These are phyloP conservation scores for Talaromyces verruculosus DNA, from an alignment of 2,329 filamentous ascomycete genomes.

Conservation along the genomic window DNA sequence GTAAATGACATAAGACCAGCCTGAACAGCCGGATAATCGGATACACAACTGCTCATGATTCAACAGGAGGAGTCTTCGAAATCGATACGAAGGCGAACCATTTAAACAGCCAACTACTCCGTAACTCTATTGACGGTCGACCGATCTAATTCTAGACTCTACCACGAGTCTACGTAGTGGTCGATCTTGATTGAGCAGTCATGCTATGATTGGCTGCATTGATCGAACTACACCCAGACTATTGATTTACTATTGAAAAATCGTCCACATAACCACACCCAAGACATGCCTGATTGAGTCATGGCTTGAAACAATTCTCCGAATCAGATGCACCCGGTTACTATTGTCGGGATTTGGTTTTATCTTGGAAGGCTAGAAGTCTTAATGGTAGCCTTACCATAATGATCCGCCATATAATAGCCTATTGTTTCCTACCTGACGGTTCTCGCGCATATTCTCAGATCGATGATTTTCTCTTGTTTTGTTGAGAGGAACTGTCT, in stretches of 20 bases:
- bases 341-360: neutral
- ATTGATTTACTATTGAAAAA: constrained; percentile 14
- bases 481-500: neutral
- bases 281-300: constrained; percentile 3
- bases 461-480: neutral
- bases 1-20: neutral
- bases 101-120: neutral
- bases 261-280: neutral
- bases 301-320: neutral
- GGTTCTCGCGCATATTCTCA: neutral
- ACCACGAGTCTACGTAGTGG: neutral
- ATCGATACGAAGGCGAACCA: neutral
- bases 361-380: no score
- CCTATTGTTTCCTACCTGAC: neutral
- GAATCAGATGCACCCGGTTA: neutral
- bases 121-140: neutral
- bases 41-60: neutral
- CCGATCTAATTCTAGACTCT: neutral
- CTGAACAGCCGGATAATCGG: neutral
- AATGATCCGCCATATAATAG: no score
- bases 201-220: constrained; percentile 4
- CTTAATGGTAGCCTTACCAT: neutral
- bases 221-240: constrained; percentile 1
- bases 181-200: neutral
- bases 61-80: neutral